Evolutionary conservation across 1,139 yeast genomes (phyloP).

Genomic region (Sugiyamaella paludigena): DNA sequence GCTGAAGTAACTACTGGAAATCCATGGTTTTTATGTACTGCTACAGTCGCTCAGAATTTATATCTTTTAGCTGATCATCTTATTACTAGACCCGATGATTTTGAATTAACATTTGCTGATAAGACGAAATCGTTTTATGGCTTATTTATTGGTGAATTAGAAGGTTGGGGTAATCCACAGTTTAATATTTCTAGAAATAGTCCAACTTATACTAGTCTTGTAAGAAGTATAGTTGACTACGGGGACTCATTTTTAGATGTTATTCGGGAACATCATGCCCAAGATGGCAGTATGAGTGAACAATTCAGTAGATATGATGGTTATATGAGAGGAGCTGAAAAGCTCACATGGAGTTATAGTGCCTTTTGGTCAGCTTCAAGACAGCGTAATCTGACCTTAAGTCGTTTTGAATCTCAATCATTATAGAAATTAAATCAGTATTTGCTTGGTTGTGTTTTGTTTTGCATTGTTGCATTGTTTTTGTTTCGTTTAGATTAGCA

Average conservation of each 20-base stretch:
- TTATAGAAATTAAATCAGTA: too few species aligned
- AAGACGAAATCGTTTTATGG: conserved; percentile 30
- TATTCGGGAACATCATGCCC: conserved; percentile 66
- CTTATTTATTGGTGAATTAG: conserved; percentile 22
- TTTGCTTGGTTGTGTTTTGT: too few species aligned
- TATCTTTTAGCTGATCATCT: conserved; percentile 39
- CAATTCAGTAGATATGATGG: conserved; percentile 83
- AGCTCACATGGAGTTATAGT: conserved; percentile 90
- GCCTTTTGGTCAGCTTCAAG: conserved; percentile 70
- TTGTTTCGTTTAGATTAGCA: too few species aligned
- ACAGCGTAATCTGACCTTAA: conserved; percentile 27
- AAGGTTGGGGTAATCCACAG: conserved; percentile 15
- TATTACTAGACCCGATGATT: conserved; percentile 35
- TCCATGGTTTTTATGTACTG: conserved; percentile 93
- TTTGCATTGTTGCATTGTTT: too few species aligned
- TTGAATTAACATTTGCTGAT: conserved; percentile 33
- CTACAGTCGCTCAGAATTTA: conserved; percentile 68
- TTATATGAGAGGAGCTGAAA: conserved; percentile 80
- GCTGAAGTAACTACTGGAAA: conserved; percentile 72
- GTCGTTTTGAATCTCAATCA: neutral
- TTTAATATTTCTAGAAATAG: conserved; percentile 18
- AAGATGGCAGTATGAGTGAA: conserved; percentile 78
- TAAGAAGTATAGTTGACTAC: conserved; percentile 36
- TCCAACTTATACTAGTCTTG: conserved; percentile 21
- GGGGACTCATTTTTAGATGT: conserved; percentile 78